These are phyloP conservation scores for Lasiosphaeris hirsuta DNA, from an alignment of 495 filamentous ascomycete genomes.

Conservation along the genomic window DNA sequence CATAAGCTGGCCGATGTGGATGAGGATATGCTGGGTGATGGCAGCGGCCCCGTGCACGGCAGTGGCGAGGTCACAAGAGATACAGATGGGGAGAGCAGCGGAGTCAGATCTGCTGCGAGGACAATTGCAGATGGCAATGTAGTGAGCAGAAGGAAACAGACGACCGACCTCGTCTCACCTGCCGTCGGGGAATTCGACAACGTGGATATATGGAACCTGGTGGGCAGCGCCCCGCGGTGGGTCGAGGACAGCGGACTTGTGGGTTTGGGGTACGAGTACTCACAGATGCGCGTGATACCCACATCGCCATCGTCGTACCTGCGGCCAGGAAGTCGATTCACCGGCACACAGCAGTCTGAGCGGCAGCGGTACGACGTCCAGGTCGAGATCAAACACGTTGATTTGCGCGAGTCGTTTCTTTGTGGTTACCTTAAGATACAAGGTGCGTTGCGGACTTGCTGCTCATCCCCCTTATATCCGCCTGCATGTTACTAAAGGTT, in stretches of 20 bases:
- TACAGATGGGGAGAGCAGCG: slow-evolving; percentile 19
- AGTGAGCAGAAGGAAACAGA: slow-evolving; percentile 1
- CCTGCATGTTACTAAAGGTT: background rate
- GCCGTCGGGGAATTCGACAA: slow-evolving; percentile 15
- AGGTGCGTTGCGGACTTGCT: slow-evolving; percentile 54
- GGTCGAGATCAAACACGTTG: slow-evolving; percentile 95
- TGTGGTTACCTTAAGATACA: slow-evolving; percentile 96
- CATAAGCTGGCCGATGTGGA: slow-evolving; percentile 39
- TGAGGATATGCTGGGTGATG: slow-evolving; percentile 23
- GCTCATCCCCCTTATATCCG: background rate
- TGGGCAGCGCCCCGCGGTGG: slow-evolving; percentile 22
- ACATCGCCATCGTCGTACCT: slow-evolving; percentile 75
- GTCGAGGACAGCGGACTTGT: slow-evolving; percentile 30
- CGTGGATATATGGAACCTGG: slow-evolving; percentile 18
- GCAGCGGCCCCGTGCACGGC: slow-evolving; percentile 8
- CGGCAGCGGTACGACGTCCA: slow-evolving; percentile 89
- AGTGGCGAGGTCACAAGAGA: background rate
- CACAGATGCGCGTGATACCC: slow-evolving; percentile 60
- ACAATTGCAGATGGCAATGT: background rate
- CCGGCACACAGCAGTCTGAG: slow-evolving; percentile 88
- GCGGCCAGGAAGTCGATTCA: slow-evolving; percentile 82
- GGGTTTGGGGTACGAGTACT: slow-evolving; percentile 61
- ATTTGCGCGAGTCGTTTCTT: slow-evolving; percentile 90
- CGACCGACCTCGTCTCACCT: slow-evolving; percentile 3
- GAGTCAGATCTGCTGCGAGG: slow-evolving; percentile 8